Conservation (phyloP, 129 eudicot genomes). For the sunflower (Helianthus annuus) region HanXRQr2.0-SUNRISE NC_035449.2:32926405-32926904, state of each 20-base stretch:
- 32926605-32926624: not conserved
- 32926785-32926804: slow-evolving; percentile 49
- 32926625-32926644: not conserved
- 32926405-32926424: not conserved
- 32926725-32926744: slow-evolving; percentile 56
- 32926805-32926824: not conserved
- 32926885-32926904: slow-evolving; percentile 79
- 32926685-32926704: slow-evolving; percentile 7
- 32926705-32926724: slow-evolving; percentile 40
- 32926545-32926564: not conserved
- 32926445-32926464: not conserved
- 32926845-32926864: no score
- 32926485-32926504: not conserved
- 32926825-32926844: no score
- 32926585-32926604: not conserved
- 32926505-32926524: not conserved
- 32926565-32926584: not conserved
- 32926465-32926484: not conserved
- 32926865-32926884: no score
- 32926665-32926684: not conserved
- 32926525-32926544: not conserved
- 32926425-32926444: not conserved
- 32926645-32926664: not conserved
- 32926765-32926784: slow-evolving; percentile 74
- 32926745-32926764: slow-evolving; percentile 66